Evolutionary conservation across 2,329 filamentous ascomycete genomes (phyloP).

Genomic region (Aspergillus calidoustus): DNA sequence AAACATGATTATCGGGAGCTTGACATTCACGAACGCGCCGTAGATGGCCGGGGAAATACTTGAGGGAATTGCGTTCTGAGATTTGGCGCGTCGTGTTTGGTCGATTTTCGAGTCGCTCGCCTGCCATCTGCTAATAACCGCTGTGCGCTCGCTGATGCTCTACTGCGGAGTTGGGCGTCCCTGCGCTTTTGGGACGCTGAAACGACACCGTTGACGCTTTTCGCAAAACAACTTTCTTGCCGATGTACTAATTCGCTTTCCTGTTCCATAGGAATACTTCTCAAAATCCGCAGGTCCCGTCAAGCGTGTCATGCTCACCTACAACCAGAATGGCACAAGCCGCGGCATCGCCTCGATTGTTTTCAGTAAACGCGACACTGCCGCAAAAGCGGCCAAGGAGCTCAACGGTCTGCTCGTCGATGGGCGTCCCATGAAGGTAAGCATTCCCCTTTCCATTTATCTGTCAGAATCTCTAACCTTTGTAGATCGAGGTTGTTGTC

Average conservation of each 20-base stretch:
- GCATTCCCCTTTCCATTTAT: neutral
- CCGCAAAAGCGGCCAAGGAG: conserved; percentile 79
- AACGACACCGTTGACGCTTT: conserved; percentile 30
- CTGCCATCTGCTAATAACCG: conserved; percentile 46
- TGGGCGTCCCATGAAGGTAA: conserved; percentile 80
- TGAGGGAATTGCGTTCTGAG: neutral
- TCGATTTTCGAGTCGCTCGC: neutral
- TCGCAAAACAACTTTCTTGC: conserved; percentile 30
- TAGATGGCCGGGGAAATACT: neutral
- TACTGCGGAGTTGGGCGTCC: conserved; percentile 31
- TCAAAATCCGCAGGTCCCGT: conserved; percentile 82
- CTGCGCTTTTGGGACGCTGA: conserved; percentile 29
- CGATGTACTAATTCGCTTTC: conserved; percentile 51
- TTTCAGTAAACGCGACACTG: conserved; percentile 80
- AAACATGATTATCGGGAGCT: neutral
- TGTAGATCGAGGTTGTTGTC: conserved; percentile 86
- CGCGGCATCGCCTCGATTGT: conserved; percentile 89
- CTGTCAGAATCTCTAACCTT: conserved; percentile 20
- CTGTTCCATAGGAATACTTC: conserved; percentile 89
- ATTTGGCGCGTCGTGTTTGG: neutral
- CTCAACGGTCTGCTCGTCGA: conserved; percentile 92
- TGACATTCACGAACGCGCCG: neutral
- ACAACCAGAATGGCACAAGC: conserved; percentile 89
- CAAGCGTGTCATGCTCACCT: conserved; percentile 88
- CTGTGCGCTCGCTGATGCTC: conserved; percentile 66